Conservation (phyloP, 108 stramenopile genomes). For the Fistulifera pelliculosa region DNA sequence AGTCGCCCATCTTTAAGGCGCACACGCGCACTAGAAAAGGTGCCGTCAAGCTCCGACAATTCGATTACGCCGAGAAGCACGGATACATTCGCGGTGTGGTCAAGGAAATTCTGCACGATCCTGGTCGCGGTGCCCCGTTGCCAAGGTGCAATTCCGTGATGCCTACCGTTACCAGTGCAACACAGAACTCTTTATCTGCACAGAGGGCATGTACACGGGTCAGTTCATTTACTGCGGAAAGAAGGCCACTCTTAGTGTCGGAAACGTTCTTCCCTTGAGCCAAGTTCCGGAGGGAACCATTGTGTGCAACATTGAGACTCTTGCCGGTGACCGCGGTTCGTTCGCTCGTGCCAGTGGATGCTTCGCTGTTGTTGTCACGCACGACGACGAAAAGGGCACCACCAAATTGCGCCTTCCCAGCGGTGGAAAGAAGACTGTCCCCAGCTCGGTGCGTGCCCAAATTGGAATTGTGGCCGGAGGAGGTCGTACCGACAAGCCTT, state of each 20-base stretch:
- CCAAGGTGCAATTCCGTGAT: constrained; percentile 96
- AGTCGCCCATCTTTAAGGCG: constrained; percentile 93
- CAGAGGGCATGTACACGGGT: constrained; percentile 99
- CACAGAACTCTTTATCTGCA: constrained; percentile 90
- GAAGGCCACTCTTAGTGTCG: constrained; percentile 92
- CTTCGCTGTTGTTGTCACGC: constrained; percentile 96
- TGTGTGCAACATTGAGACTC: constrained; percentile 96
- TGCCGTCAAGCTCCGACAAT: constrained; percentile 92
- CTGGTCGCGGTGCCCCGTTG: constrained; percentile 96
- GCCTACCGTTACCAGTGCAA: constrained; percentile 96
- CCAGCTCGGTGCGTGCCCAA: constrained; percentile 90
- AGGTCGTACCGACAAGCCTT: constrained; percentile 99
- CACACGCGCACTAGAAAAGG: constrained; percentile 97
- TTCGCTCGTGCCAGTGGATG: constrained; percentile 94
- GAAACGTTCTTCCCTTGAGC: constrained; percentile 93
- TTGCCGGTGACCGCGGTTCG: constrained; percentile 92
- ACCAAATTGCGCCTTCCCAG: constrained; percentile 97
- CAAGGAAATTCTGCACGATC: constrained; percentile 98
- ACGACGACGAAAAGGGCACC: constrained; percentile 99
- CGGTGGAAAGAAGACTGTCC: constrained; percentile 97
- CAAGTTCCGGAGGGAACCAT: constrained; percentile 98
- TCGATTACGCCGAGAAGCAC: constrained; percentile 96
- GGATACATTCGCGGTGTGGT: constrained; percentile 98
- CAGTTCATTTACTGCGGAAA: constrained; percentile 99
- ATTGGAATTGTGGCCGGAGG: constrained; percentile 99